Base-by-base conservation (phyloP, 208 protist genomes). In the Leishmania tarentolae region DNA sequence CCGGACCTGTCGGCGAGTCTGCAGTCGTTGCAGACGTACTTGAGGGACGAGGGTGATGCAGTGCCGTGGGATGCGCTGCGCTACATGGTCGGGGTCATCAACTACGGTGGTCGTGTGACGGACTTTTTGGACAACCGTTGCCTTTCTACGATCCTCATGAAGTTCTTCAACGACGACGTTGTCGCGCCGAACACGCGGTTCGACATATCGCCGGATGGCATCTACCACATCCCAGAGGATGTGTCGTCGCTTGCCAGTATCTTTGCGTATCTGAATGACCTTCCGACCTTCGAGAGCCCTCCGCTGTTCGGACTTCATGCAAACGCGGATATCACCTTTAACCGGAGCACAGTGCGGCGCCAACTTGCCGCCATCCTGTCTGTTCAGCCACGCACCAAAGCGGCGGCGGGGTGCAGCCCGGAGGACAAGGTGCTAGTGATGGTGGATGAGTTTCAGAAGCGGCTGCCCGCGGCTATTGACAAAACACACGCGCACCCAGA, bases 61-160 rank as follows among this genome's bases (percentile, higher is more conserved):
- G 83, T 98, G 57, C 96, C 98, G 56, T 98, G 94, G 89, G 83
- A 84, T 63, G 97, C 95, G 28, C 80, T 99, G 69, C 83, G 86
- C 42, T 99, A 98, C 84, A 94, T 99, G 90, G 90, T 96, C 65
- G 97, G 95, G 69, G 90, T 98, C 59, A 98, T 99, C 82, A 98
- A 99, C 92, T 99, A 99, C 88, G 97, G 98, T 74, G 98, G 98
- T 15, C 88, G 97, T 28, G 97, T 99, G 35, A 99, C 98, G 3
- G 97, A 99, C 81, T 97, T 98, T 76, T 83, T 98, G 24, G 97
- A 99, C 86, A 90, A 74, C 61, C 92, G 97, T 46, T 94, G 91
- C 74, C 83, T 98, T 37, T 69, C 82, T 57, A 95, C 92, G 6
- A 93, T 96, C 44, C 88, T 98, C 21, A 63, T 83, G 35, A 86